A percentile compares a stretch with the other conserved stretches of the same genome.
Evolutionary conservation across 2,329 filamentous ascomycete genomes (phyloP).

Genomic region (Penicillium brevicompactum): DNA sequence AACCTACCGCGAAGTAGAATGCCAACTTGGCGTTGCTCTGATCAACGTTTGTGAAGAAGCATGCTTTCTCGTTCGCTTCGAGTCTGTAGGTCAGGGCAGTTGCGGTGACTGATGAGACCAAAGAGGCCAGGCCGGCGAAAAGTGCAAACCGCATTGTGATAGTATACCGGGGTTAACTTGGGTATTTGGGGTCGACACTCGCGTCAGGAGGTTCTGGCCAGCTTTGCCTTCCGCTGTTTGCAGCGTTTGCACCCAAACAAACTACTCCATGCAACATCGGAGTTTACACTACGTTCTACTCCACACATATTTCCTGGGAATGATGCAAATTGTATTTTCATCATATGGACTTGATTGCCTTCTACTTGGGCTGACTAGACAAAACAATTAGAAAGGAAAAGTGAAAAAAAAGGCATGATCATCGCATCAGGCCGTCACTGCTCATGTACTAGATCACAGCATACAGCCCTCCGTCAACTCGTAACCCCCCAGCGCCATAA

Average conservation of each 20-base stretch:
- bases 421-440: conserved; percentile 22
- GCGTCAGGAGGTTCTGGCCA: conserved; percentile 36
- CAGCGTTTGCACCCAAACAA: conserved; percentile 36
- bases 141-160: conserved; percentile 66
- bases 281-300: conserved; percentile 9
- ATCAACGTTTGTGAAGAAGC: conserved; percentile 84
- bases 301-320: conserved; percentile 1
- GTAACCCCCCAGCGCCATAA: conserved; percentile 22
- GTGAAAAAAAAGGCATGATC: conserved; percentile 14
- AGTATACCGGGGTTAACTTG: conserved; percentile 15
- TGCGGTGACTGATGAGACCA: conserved; percentile 72
- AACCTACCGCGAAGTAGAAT: conserved; percentile 94
- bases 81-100: conserved; percentile 96
- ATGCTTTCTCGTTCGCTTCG: conserved; percentile 86
- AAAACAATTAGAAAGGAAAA: conserved; percentile 2
- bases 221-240: conserved; percentile 36
- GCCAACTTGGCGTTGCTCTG: conserved; percentile 84
- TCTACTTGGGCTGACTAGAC: conserved; percentile 9
- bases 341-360: conserved; percentile 8
- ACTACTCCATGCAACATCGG: conserved; percentile 10
- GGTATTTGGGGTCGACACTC: conserved; percentile 16
- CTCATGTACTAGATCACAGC: conserved; percentile 23
- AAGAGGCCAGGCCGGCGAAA: conserved; percentile 68
- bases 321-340: background rate
- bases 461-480: conserved; percentile 19